Base-by-base conservation (phyloP, 441 rosid genomes). In the Geranium incanum region DNA sequence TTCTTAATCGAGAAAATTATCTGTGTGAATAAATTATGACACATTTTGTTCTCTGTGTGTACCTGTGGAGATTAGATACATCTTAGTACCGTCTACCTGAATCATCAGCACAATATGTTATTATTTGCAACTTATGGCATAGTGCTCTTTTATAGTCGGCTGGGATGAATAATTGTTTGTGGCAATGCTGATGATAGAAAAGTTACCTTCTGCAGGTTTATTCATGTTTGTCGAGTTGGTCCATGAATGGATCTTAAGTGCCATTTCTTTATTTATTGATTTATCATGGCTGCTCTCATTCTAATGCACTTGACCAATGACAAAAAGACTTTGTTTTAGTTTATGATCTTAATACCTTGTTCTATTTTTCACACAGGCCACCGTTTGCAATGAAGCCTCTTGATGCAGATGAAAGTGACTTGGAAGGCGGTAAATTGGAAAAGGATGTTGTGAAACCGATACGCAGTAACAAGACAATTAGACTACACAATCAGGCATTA, bases 381-480 rank as follows among this genome's bases (percentile, higher is more conserved):
- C 81, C 79, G 67, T 74, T 80, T 71, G 70, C 75, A 63, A 86
- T 87, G 88, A 92, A 86, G 85, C 72, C 85, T 4, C 78, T 73
- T 68, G 93, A 90, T 74, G 78, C 82, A 38, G 87, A 80, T 75
- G 92, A 83, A 74, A 39, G 71, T 75, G 98, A 95, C 78, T 74
- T 92, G 80, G 99, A 95, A 88, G 92, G 70, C 77, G 98, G 95
- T 75, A 88, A 86, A 77, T 55, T 84, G 72, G 87, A 83, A 60
- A 90, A 89, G 72, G 79, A 84, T 39, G 80, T 78, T 79, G 91
- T 84, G 71, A 92, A 85, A 73, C 74, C 80, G 28, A 41, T 69
- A 68, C 83, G 81, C 50, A 71, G 76, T 71, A 81, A 67, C 79
- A 85, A 70, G 72, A 70, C 78, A 72, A 52, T 70, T 69, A 86